Percentiles rank a stretch among this genome's conserved stretches.
phyloP scores from a whole-genome alignment of 2,329 filamentous ascomycete genomes.

The Sodiomyces alkalinus region DNA sequence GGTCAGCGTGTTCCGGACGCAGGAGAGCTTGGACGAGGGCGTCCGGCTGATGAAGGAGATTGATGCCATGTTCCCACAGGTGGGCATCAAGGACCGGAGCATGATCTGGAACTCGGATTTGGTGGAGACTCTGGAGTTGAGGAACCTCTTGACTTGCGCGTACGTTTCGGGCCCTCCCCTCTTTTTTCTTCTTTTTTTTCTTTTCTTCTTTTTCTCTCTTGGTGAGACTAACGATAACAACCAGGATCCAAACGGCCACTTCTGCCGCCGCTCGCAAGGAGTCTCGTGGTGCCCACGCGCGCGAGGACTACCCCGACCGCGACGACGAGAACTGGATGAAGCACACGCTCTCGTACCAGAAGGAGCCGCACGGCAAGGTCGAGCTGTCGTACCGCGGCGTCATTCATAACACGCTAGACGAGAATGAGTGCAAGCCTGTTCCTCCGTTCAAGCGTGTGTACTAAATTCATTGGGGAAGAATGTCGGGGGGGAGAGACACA shows the following conservation, averaged over 20 bases:
- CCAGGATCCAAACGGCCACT: conserved; percentile 74
- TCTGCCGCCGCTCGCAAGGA: conserved; percentile 91
- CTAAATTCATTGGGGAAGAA: conserved; percentile 37
- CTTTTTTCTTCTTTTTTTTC: neutral
- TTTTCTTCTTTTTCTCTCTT: neutral
- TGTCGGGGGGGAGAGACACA: neutral
- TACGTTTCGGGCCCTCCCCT: conserved; percentile 35
- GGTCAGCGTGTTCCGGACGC: conserved; percentile 90
- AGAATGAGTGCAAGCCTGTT: conserved; percentile 90
- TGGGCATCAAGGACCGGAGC: conserved; percentile 94
- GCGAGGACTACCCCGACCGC: conserved; percentile 91
- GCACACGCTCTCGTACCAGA: conserved; percentile 95
- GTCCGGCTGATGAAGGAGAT: conserved; percentile 76
- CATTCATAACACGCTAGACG: conserved; percentile 70
- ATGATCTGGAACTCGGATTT: conserved; percentile 99
- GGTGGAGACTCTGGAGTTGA: conserved; percentile 87
- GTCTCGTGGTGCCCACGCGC: conserved; percentile 90
- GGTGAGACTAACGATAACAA: neutral
- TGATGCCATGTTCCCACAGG: conserved; percentile 62
- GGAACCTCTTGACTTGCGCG: conserved; percentile 94
- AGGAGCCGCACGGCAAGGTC: conserved; percentile 73
- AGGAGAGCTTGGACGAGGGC: conserved; percentile 87
- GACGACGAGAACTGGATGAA: conserved; percentile 99
- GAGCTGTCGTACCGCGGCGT: conserved; percentile 80
- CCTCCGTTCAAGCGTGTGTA: conserved; percentile 93